Evolutionary conservation across 257 asterid genomes (phyloP), one percentile per base, ranked within the genome.

Genomic region (Linderniella brevidens): DNA sequence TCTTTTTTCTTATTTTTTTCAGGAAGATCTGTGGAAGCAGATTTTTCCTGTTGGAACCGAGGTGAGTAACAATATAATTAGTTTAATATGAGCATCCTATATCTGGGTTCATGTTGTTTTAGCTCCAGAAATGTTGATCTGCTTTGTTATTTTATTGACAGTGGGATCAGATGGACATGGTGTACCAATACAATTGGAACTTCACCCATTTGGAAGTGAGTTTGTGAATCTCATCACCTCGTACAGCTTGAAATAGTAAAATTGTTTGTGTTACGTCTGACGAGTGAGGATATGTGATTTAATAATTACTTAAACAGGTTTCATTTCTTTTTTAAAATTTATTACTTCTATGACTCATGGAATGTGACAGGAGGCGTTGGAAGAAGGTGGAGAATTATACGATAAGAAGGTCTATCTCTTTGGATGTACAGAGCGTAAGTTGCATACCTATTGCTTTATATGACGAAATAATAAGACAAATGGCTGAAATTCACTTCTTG

Each of bases 121-220:
- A 29, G 37, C 5, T 14, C 42, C 6, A 8, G 13, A 11, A 14
- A 17, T 36, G 12, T 1, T 37, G 6, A 13, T 12, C 8, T 51
- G 19, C 41, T 49, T 49, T 11, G 39, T n/a, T n/a, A 13, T 8
- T 51, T 51, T 11, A 10, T 12, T 68, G 54, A 32, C 83, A 90
- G 98, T 90, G 98, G 98, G 96, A 90, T 72, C 94, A 75, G 76
- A 63, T 90, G 75, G 92, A 90, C 66, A 62, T 55, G 74, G 94
- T 90, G 41, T 90, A 90, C 57, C 78, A 72, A 56, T 90, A 80
- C 67, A 78, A 76, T 16, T 90, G 98, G 98, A 68, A 69, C 58
- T 90, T 85, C 55, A 67, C 68, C 16, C 79, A 77, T 66, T 66
- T 83, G 57, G 94, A 83, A 62, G 94, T 83, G 61, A 74, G 88